Conservation (phyloP, 106 monocot genomes). For the Apostasia ramifera region DNA sequence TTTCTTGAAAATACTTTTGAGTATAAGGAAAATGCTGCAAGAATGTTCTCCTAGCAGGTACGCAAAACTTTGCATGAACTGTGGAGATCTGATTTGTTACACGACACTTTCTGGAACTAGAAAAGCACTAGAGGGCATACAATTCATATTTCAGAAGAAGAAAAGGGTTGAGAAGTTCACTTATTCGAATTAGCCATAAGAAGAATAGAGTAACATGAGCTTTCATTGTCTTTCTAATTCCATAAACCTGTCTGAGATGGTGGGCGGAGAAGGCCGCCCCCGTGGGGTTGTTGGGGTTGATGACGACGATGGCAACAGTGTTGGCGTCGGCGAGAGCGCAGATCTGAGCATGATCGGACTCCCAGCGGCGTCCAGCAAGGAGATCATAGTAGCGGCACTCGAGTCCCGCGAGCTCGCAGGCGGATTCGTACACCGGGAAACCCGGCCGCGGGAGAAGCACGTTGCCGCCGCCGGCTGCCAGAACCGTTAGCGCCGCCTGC, state of each 20-base stretch:
- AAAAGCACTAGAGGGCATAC: too few species aligned
- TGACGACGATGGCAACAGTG: slow-evolving; percentile 65
- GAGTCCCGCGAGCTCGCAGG: slow-evolving; percentile 46
- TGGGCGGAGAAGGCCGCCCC: slow-evolving; percentile 64
- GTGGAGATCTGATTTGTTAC: too few species aligned
- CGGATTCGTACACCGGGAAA: slow-evolving; percentile 72
- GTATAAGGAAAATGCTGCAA: too few species aligned
- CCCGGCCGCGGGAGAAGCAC: slow-evolving; percentile 81
- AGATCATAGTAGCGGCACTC: slow-evolving; percentile 87
- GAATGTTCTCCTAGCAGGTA: too few species aligned
- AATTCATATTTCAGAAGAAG: too few species aligned
- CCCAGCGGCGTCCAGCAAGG: slow-evolving; percentile 44
- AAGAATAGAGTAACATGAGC: too few species aligned
- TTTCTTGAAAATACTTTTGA: too few species aligned
- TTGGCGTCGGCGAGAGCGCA: slow-evolving; percentile 32
- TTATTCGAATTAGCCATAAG: too few species aligned
- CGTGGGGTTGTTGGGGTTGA: slow-evolving; percentile 92
- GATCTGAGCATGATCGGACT: slow-evolving; percentile 50
- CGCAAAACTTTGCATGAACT: too few species aligned
- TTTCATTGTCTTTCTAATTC: too few species aligned
- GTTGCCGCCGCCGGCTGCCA: slow-evolving; percentile 57
- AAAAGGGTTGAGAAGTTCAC: too few species aligned
- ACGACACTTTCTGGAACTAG: too few species aligned
- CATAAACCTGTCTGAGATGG: slow-evolving; percentile 55
- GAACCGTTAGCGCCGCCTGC: slow-evolving; percentile 36